phyloP scores from a whole-genome alignment of 2,329 filamentous ascomycete species.

The Paraconiothyrium sp. region DNA sequence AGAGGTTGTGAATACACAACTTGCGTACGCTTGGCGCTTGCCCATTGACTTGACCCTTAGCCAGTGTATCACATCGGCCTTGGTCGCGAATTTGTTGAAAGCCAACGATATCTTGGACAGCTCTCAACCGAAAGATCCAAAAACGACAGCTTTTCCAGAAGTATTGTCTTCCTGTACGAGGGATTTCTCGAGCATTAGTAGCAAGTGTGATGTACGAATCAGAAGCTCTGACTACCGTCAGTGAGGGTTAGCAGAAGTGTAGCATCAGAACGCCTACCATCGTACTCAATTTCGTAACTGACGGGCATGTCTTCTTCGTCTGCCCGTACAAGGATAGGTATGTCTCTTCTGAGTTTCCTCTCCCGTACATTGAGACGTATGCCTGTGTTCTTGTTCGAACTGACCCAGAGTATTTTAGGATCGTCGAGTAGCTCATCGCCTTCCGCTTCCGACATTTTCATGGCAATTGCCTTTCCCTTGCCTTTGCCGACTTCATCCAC shows the following conservation, averaged over 20 bases:
- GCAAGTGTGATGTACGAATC: constrained; percentile 43
- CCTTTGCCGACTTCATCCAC: constrained; percentile 35
- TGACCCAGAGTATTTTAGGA: constrained; percentile 72
- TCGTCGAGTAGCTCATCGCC: constrained; percentile 24
- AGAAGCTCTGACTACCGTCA: constrained; percentile 34
- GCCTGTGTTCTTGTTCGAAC: constrained; percentile 69
- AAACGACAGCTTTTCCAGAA: constrained; percentile 73
- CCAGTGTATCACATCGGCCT: too few relatives aligned
- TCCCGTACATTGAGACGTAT: constrained; percentile 72
- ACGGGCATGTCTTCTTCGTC: constrained; percentile 75
- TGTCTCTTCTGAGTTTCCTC: constrained; percentile 55
- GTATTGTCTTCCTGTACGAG: constrained; percentile 67
- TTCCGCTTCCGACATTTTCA: constrained; percentile 22
- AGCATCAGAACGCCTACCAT: constrained; percentile 63
- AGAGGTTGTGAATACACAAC: too few relatives aligned
- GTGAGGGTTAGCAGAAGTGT: not conserved
- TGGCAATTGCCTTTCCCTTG: constrained; percentile 32
- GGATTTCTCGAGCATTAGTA: constrained; percentile 69
- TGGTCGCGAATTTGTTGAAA: too few relatives aligned
- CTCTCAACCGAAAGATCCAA: constrained; percentile 59
- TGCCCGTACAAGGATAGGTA: constrained; percentile 64
- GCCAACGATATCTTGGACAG: not conserved
- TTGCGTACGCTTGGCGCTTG: too few relatives aligned
- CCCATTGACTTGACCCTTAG: too few relatives aligned
- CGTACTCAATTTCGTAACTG: constrained; percentile 75